Base-by-base conservation (phyloP, 192 early-diverging fungal genomes). In the Coemansia sp. region DNA sequence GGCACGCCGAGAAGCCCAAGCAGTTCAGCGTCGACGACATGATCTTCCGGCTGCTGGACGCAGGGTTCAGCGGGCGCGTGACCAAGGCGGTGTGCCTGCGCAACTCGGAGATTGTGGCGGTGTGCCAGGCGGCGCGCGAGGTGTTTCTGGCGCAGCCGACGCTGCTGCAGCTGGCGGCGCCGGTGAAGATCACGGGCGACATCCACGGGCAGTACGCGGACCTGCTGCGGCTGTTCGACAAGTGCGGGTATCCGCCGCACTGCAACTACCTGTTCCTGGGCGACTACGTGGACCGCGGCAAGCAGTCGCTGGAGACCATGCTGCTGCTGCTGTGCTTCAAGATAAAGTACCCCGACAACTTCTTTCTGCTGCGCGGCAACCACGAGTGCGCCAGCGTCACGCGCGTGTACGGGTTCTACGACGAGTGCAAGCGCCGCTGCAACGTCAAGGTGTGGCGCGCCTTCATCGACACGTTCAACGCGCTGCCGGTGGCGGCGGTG, bases 201-300 rank as follows among this genome's bases (percentile, higher is more conserved):
- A 88, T 95, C 39, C 95, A 97, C 60, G 95, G 95, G 34, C 95
- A 98, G 73, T 98, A 89, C 69, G 79, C 87, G 3, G 95, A 98
- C 68, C 71, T 98, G 51, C 72, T 96, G 34, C 83, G 93, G 21
- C 75, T 95, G 55, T 96, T 98, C 72, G 93, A 95, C 64, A 84
- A 87, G 83, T 86, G 89, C 64, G 95, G 95, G 17, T 94, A 90
- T 64, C 95, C 95, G 25, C 92, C 92, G 0, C 62, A 78, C 21
- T 81, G 90, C 58, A 96, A 96, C 78, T 98, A 93, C 72, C 73
- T 95, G 53, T 97, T 94, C 58, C 46, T 97, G 17, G 90, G 93
- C 20, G 95, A 98, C 71, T 98, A 98, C 79, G 95, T 98, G 6
- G 95, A 98, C 78, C 85, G 95, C 26, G 95, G 95, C 53, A 95